Percentiles rank a stretch among this genome's conserved stretches.
Evolutionary conservation across 768 basidiomycete species (phyloP).

Genomic region (Amanita muscaria): DNA sequence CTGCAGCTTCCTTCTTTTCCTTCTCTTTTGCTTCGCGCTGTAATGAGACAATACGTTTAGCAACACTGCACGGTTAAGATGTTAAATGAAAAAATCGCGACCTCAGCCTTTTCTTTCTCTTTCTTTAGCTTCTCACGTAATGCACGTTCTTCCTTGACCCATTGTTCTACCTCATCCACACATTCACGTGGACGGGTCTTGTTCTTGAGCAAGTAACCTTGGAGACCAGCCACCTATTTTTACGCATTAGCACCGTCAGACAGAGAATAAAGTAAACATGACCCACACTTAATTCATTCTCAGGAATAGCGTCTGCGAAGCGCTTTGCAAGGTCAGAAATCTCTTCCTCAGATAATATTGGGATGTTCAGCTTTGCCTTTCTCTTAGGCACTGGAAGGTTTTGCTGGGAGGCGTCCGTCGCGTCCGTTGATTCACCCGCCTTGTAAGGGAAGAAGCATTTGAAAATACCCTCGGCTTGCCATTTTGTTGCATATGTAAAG

Average conservation of each 20-base stretch:
- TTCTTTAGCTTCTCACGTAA: constrained; percentile 79
- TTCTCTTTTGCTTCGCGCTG: constrained; percentile 78
- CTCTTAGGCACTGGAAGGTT: constrained; percentile 63
- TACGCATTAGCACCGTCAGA: constrained; percentile 1
- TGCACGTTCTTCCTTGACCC: constrained; percentile 76
- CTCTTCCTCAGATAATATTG: constrained; percentile 66
- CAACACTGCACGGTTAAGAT: constrained; percentile 7
- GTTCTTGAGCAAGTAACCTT: constrained; percentile 83
- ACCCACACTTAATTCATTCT: constrained; percentile 78
- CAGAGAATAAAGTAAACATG: neutral
- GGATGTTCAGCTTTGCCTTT: constrained; percentile 52
- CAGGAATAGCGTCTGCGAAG: constrained; percentile 77
- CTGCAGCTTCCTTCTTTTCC: constrained; percentile 71
- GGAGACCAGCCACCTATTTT: constrained; percentile 68
- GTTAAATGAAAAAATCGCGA: constrained; percentile 17
- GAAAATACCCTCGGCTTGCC: constrained; percentile 91
- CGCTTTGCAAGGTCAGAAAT: constrained; percentile 70
- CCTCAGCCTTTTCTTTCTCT: constrained; percentile 69
- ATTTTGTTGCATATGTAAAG: constrained; percentile 85
- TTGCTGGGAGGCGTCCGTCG: constrained; percentile 47
- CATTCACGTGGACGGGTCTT: constrained; percentile 85
- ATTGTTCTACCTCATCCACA: constrained; percentile 70
- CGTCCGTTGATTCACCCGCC: constrained; percentile 22
- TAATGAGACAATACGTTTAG: constrained; percentile 12
- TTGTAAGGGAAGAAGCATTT: constrained; percentile 87